Evolutionary conservation across 2,329 filamentous ascomycete species (phyloP).

Genomic region (Ceratocystis alfenasii): DNA sequence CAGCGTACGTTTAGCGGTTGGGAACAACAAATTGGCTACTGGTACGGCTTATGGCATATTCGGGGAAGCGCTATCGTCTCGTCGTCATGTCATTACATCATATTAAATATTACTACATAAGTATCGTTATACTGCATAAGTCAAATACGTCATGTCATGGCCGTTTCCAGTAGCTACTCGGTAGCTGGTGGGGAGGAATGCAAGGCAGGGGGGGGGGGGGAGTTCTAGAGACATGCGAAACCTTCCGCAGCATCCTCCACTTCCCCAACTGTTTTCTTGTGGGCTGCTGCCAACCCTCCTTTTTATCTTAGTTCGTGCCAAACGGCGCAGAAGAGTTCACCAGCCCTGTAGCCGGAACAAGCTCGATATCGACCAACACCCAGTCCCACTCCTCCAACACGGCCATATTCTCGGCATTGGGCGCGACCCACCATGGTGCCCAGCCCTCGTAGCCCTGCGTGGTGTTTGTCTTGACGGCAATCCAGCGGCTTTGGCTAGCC

Average conservation of each 20-base stretch:
- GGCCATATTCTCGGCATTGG: background rate
- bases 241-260: background rate
- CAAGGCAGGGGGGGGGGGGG: background rate
- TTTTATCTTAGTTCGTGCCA: slow-evolving; percentile 16
- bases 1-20: background rate
- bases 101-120: slow-evolving; percentile 9
- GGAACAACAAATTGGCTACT: background rate
- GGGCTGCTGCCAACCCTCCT: background rate
- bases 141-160: slow-evolving; percentile 1
- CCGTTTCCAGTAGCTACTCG: background rate
- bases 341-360: slow-evolving; percentile 18
- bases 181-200: background rate
- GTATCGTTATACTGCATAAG: background rate
- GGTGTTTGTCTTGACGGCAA: slow-evolving; percentile 21
- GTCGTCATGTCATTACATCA: background rate
- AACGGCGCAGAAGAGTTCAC: slow-evolving; percentile 20
- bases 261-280: background rate
- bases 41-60: background rate
- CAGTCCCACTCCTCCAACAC: slow-evolving; percentile 16
- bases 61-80: background rate
- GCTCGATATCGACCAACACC: slow-evolving; percentile 17
- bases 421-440: slow-evolving; percentile 21
- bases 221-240: background rate
- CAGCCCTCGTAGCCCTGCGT: slow-evolving; percentile 19
- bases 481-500: slow-evolving; percentile 15